Percentiles rank a stretch among this genome's conserved stretches.
phyloP scores from a whole-genome alignment of 495 filamentous ascomycete species.

The Neurospora sp. region DNA sequence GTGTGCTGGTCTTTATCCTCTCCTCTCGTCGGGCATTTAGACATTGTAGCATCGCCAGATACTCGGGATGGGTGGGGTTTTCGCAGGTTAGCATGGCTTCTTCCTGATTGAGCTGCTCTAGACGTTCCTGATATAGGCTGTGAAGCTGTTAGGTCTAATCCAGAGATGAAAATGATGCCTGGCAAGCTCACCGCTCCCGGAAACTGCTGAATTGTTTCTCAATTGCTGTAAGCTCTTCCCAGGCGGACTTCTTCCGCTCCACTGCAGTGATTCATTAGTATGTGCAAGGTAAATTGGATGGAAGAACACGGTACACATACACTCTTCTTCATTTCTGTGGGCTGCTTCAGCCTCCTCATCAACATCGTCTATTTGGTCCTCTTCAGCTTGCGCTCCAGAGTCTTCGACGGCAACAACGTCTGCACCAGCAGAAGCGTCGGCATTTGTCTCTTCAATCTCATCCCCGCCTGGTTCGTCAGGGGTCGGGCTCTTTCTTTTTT shows the following conservation, averaged over 20 bases:
- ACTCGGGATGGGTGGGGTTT: constrained; percentile 77
- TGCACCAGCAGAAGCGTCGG: constrained; percentile 18
- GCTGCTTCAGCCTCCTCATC: constrained; percentile 45
- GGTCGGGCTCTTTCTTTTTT: constrained; percentile 29
- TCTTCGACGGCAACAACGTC: constrained; percentile 22
- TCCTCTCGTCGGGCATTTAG: constrained; percentile 71
- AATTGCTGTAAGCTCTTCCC: constrained; percentile 65
- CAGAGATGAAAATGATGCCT: background rate
- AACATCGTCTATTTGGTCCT: constrained; percentile 38
- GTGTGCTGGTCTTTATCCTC: constrained; percentile 63
- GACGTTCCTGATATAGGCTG: constrained; percentile 78
- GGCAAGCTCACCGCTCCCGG: constrained; percentile 62
- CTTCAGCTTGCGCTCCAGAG: constrained; percentile 32
- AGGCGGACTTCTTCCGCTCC: constrained; percentile 66
- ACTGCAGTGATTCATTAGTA: constrained; percentile 47
- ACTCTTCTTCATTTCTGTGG: constrained; percentile 61
- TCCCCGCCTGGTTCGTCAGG: constrained; percentile 17
- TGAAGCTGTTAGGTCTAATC: constrained; percentile 8
- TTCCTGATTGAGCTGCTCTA: constrained; percentile 72
- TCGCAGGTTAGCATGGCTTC: constrained; percentile 68
- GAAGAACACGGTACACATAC: constrained; percentile 39
- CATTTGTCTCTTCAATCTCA: constrained; percentile 22
- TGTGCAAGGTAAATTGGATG: background rate
- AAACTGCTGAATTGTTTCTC: constrained; percentile 79
- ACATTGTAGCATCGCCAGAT: constrained; percentile 72